A percentile compares a stretch with the other conserved stretches of the same genome.
Conservation (phyloP, 495 filamentous ascomycete genomes). For the Aspergillus avenaceus region DNA sequence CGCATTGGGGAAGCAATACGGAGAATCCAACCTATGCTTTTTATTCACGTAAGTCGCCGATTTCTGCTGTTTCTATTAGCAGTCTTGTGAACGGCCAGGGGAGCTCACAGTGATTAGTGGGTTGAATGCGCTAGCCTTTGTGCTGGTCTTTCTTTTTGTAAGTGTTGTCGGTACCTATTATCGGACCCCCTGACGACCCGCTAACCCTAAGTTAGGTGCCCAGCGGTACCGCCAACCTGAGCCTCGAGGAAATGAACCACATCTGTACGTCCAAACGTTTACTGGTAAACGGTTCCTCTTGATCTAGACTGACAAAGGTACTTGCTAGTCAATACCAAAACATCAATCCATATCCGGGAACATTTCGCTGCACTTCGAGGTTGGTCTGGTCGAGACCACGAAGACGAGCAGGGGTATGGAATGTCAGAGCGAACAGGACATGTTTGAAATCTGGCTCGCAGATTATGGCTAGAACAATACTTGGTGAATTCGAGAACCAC, state of each 20-base stretch:
- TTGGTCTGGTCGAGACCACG: neutral
- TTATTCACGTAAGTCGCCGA: slow-evolving; percentile 12
- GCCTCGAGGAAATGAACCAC: slow-evolving; percentile 26
- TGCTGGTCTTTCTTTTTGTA: slow-evolving; percentile 62
- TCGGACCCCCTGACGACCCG: slow-evolving; percentile 7
- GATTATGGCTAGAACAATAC: too few species aligned
- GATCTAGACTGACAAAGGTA: neutral
- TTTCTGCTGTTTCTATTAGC: neutral
- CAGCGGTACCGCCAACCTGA: slow-evolving; percentile 20
- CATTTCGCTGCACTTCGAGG: neutral
- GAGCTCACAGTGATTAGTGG: slow-evolving; percentile 21
- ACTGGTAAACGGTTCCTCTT: neutral
- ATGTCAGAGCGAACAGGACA: neutral
- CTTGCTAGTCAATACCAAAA: neutral
- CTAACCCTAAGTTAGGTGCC: slow-evolving; percentile 6
- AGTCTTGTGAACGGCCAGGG: too few species aligned
- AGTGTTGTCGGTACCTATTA: slow-evolving; percentile 11
- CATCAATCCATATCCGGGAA: neutral
- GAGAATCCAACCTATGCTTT: slow-evolving; percentile 16
- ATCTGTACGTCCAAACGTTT: slow-evolving; percentile 18
- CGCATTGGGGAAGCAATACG: slow-evolving; percentile 1
- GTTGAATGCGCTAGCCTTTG: slow-evolving; percentile 54
- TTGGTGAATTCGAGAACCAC: too few species aligned
- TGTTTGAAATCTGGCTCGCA: neutral
- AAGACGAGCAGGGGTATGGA: neutral